Conservation (phyloP, 116 monocot species). For the Papilionanthe hybrid region DNA sequence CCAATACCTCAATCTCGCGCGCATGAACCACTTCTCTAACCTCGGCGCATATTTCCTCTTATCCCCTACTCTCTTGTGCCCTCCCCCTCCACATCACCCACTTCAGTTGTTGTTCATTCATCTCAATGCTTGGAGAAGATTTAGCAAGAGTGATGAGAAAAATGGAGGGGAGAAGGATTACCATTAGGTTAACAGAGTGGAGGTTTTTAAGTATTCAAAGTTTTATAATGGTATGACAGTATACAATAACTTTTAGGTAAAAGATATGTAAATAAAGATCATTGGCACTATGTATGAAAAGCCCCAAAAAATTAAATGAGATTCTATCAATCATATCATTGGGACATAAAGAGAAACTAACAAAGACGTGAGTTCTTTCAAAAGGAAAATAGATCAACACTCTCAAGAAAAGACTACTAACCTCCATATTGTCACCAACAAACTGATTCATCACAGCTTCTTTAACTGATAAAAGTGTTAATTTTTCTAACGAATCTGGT, state of each 20-base stretch:
- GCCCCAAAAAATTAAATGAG: background rate
- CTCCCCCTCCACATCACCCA: background rate
- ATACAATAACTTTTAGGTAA: background rate
- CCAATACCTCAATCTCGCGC: background rate
- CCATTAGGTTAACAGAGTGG: background rate
- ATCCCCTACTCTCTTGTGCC: background rate
- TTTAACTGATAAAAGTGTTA: slow-evolving; percentile 78
- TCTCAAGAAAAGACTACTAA: slow-evolving; percentile 15
- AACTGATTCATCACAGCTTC: slow-evolving; percentile 98
- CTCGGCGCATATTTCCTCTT: no score
- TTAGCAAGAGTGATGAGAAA: background rate
- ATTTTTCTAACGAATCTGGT: slow-evolving; percentile 78
- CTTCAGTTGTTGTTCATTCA: background rate
- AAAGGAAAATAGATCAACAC: background rate
- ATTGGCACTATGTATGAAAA: background rate
- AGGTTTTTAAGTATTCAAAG: background rate
- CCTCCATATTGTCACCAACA: slow-evolving; percentile 89
- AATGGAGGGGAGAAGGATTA: background rate
- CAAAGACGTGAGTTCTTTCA: background rate
- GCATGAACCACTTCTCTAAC: background rate
- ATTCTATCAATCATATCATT: background rate
- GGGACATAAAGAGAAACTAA: background rate
- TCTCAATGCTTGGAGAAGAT: background rate
- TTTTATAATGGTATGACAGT: background rate
- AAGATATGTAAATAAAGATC: background rate